Evolutionary conservation across 306 rosid species (phyloP), one percentile per base, ranked within the genome.

Genomic region (Mimosa pudica): DNA sequence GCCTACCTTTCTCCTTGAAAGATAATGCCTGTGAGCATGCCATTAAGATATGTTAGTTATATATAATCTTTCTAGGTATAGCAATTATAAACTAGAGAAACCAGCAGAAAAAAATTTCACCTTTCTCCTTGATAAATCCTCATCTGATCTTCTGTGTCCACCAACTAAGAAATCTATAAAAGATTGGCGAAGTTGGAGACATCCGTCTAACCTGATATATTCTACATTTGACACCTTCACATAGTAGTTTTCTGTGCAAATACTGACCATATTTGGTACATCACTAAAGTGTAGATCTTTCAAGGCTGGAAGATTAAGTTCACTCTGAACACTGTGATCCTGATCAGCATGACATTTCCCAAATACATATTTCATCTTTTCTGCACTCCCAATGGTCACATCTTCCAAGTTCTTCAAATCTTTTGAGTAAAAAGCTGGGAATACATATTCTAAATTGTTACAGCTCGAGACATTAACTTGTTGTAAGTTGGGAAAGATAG

Each of bases 251-350:
- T 55, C 63, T 4, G 52, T 4, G 38, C 63, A 81, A n/a, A 81
- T 30, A 68, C 10, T 42, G 3, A 33, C 14, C 67, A 69, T 20
- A 20, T 70, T 76, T 60, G 77, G 77, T 38, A 70, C 7, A 6
- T 24, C 30, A 24, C 10, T 0, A 18, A 81, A 73, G 17, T 10
- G 2, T 2, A 76, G 57, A 0, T 11, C 2, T 16, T 41, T 42
- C 57, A 81, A 51, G 36, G 7, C 24, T 20, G 81, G 81, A 12
- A 74, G 76, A 38, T 55, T 42, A 70, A 81, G 62, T 57, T 7
- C 3, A n/a, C 10, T 57, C 32, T 7, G 32, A 57, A n/a, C 62
- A 18, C 8, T 57, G 7, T n/a, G 62, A 7, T 57, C 3, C 10
- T 57, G 11, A 57, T 57, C 62, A 57, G 32, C 62, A 6, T 8